A percentile compares a stretch with the other conserved stretches of the same genome.
Conservation (phyloP, 2,329 filamentous ascomycete species). For the Cytospora mali region DNA sequence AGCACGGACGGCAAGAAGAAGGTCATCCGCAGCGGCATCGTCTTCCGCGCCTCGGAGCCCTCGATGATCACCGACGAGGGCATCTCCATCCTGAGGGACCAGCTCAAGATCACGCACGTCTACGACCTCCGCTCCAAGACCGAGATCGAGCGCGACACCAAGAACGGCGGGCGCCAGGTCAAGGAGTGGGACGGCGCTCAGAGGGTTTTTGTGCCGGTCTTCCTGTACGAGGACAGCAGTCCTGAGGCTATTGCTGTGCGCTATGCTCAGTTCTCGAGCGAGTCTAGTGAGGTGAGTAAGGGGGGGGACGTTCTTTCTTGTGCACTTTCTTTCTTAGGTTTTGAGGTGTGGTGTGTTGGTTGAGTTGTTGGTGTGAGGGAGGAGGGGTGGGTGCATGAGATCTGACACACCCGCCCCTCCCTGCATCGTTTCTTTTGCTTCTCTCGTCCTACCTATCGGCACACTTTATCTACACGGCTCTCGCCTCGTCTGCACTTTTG, state of each 20-base stretch:
- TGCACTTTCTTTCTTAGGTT: background rate
- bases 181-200: conserved; percentile 54
- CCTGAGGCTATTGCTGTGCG: conserved; percentile 65
- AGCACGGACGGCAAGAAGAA: conserved; percentile 32
- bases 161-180: conserved; percentile 37
- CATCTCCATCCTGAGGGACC: conserved; percentile 48
- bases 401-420: background rate
- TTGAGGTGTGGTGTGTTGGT: conserved; percentile 26
- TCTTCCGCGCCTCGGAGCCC: conserved; percentile 72
- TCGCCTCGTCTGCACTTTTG: background rate
- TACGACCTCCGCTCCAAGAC: conserved; percentile 69
- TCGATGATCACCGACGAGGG: conserved; percentile 58
- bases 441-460: background rate
- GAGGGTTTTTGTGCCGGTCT: conserved; percentile 66
- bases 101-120: conserved; percentile 63
- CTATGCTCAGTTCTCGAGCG: conserved; percentile 60
- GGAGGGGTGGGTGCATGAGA: background rate
- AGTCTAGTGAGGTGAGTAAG: conserved; percentile 47
- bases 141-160: conserved; percentile 55
- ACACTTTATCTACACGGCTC: background rate
- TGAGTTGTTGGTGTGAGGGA: background rate
- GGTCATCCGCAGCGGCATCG: conserved; percentile 53
- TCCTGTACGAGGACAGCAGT: conserved; percentile 60
- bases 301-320: conserved; percentile 12
- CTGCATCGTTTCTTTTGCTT: background rate